Percentiles rank a stretch among this genome's conserved stretches.
These are phyloP conservation scores for Kuraishia hungarica DNA, from an alignment of 805 yeast genomes.

Conservation along the genomic window DNA sequence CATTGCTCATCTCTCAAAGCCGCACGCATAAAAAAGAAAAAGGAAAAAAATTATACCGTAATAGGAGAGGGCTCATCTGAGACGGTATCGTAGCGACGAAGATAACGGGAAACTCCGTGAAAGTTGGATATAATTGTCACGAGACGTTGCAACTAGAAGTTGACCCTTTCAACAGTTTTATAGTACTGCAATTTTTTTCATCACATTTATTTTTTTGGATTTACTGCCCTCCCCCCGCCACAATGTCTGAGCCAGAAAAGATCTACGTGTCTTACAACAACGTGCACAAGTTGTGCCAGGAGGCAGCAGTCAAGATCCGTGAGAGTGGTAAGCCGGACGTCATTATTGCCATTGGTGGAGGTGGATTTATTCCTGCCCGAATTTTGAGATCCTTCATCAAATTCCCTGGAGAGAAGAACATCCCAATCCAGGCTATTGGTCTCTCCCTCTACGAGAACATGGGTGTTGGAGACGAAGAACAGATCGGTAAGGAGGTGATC, in stretches of 20 bases:
- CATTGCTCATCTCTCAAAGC: neutral
- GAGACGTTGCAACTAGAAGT: too few relatives aligned
- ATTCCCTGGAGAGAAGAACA: conserved; percentile 50
- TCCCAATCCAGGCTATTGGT: conserved; percentile 66
- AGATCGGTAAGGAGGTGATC: conserved; percentile 71
- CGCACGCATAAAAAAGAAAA: neutral
- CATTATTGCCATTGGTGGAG: conserved; percentile 65
- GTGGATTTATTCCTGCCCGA: conserved; percentile 66
- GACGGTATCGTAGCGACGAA: neutral
- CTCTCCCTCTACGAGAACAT: conserved; percentile 55
- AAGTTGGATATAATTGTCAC: neutral
- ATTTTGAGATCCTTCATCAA: conserved; percentile 57
- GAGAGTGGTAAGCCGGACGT: conserved; percentile 37
- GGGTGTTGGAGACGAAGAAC: conserved; percentile 34
- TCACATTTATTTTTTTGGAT: neutral
- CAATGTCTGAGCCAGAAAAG: conserved; percentile 30
- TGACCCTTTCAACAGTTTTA: too few relatives aligned
- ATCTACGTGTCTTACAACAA: conserved; percentile 71
- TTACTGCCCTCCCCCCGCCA: neutral
- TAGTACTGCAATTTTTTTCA: too few relatives aligned
- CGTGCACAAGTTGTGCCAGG: conserved; percentile 49
- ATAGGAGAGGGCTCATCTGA: neutral
- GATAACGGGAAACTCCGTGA: neutral
- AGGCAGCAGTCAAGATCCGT: conserved; percentile 48
- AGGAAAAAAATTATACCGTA: neutral